A percentile compares a stretch with the other conserved stretches of the same genome.
These are phyloP conservation scores for Solanum tarapatanum DNA, from an alignment of 257 asterid genomes.

Conservation along the genomic window DNA sequence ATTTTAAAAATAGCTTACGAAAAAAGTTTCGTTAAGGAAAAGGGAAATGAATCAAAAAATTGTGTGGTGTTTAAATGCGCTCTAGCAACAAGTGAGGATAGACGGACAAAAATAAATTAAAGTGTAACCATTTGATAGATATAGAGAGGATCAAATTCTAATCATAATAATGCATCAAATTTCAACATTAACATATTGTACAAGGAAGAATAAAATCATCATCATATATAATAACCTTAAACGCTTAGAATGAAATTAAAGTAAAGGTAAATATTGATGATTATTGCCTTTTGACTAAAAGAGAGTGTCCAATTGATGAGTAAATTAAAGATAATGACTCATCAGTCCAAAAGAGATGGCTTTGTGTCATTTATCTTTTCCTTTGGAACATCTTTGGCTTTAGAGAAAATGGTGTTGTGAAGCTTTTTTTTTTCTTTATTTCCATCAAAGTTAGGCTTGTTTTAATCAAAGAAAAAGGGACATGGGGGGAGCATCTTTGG, in stretches of 20 bases:
- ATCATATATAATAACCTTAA: background rate
- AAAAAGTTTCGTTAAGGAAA: background rate
- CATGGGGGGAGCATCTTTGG: slow-evolving; percentile 12
- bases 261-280: background rate
- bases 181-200: background rate
- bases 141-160: background rate
- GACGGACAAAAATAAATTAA: background rate
- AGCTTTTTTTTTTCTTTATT: background rate
- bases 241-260: background rate
- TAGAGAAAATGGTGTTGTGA: background rate
- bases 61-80: background rate
- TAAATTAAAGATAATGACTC: background rate
- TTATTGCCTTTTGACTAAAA: background rate
- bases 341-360: background rate
- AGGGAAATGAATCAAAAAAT: background rate
- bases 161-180: background rate
- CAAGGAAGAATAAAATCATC: background rate
- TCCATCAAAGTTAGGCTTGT: background rate
- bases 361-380: background rate
- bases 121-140: background rate
- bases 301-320: background rate
- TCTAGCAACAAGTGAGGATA: background rate
- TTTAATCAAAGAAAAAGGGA: background rate
- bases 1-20: background rate
- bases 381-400: slow-evolving; percentile 4